Evolutionary conservation across 1,284 basidiomycete species (phyloP).

Genomic region (Ustilago bromivora): DNA sequence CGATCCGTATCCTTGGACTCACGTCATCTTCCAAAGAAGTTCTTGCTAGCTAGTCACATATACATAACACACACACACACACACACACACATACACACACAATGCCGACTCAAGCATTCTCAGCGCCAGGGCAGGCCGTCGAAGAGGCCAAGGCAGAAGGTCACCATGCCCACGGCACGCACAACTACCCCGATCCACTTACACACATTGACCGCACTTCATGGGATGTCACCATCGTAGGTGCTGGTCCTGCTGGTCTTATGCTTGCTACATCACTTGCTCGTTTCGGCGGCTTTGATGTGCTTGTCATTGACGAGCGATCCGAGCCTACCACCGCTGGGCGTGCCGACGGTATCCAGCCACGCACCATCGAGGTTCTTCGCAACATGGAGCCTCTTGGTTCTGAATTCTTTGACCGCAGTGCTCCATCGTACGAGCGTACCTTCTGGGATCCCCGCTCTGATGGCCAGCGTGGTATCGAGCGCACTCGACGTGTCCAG

Average conservation of each 20-base stretch:
- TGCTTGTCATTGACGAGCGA: slow-evolving; percentile 68
- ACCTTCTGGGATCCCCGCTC: slow-evolving; percentile 70
- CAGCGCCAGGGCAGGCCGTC: slow-evolving; percentile 47
- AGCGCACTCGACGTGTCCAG: slow-evolving; percentile 69
- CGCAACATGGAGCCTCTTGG: slow-evolving; percentile 69
- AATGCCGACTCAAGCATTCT: slow-evolving; percentile 45
- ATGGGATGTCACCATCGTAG: slow-evolving; percentile 65
- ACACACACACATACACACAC: background rate
- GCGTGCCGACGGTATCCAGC: slow-evolving; percentile 71
- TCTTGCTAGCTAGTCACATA: no score
- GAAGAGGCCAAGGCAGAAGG: slow-evolving; percentile 56
- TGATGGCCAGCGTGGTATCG: slow-evolving; percentile 65
- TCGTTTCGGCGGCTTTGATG: slow-evolving; percentile 63
- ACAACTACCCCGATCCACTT: slow-evolving; percentile 59
- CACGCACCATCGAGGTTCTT: slow-evolving; percentile 76
- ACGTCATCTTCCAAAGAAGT: background rate
- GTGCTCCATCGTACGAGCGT: slow-evolving; percentile 69
- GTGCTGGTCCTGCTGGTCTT: slow-evolving; percentile 67
- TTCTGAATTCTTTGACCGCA: slow-evolving; percentile 61
- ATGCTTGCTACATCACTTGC: slow-evolving; percentile 64
- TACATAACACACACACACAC: background rate
- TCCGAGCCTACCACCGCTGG: slow-evolving; percentile 70
- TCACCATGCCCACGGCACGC: slow-evolving; percentile 58
- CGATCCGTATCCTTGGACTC: background rate
- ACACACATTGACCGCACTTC: slow-evolving; percentile 54